These are phyloP conservation scores for Ilyonectria destructans DNA, from an alignment of 2,329 filamentous ascomycete genomes.

Conservation along the genomic window DNA sequence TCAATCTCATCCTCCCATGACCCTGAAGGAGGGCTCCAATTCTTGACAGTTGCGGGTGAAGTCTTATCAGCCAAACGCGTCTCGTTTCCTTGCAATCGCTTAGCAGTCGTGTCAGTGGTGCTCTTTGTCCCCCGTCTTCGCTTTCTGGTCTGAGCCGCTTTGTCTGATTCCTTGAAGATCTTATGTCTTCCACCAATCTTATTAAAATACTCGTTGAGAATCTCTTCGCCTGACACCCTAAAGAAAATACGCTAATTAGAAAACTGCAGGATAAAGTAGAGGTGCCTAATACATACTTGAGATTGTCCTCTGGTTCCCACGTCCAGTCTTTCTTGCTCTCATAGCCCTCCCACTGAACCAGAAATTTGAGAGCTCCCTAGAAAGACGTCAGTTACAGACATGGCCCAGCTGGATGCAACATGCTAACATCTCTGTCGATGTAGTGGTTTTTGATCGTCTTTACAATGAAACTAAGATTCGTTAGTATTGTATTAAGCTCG, in stretches of 20 bases:
- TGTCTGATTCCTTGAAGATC: constrained; percentile 67
- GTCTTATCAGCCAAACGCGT: constrained; percentile 66
- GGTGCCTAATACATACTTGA: constrained; percentile 46
- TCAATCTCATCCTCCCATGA: constrained; percentile 84
- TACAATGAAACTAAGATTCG: no score
- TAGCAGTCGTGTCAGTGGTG: constrained; percentile 56
- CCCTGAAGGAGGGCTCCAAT: constrained; percentile 79
- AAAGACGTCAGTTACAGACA: no score
- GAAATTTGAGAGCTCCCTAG: constrained; percentile 65
- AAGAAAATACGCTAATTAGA: constrained; percentile 19
- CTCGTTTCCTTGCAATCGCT: constrained; percentile 65
- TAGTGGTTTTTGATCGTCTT: no score
- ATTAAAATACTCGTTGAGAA: constrained; percentile 76
- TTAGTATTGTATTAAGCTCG: no score
- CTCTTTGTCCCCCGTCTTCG: constrained; percentile 65
- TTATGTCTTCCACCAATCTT: constrained; percentile 75
- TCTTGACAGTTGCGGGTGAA: constrained; percentile 59
- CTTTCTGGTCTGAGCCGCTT: constrained; percentile 71
- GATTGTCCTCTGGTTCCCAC: constrained; percentile 84
- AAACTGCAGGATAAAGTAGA: no score
- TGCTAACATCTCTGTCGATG: no score
- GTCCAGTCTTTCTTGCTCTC: constrained; percentile 80
- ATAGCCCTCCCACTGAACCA: constrained; percentile 88
- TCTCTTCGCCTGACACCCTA: constrained; percentile 72
- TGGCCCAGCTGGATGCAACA: no score